Evolutionary conservation across 2,329 filamentous ascomycete species (phyloP).

Genomic region (Thielaviopsis cerberus): DNA sequence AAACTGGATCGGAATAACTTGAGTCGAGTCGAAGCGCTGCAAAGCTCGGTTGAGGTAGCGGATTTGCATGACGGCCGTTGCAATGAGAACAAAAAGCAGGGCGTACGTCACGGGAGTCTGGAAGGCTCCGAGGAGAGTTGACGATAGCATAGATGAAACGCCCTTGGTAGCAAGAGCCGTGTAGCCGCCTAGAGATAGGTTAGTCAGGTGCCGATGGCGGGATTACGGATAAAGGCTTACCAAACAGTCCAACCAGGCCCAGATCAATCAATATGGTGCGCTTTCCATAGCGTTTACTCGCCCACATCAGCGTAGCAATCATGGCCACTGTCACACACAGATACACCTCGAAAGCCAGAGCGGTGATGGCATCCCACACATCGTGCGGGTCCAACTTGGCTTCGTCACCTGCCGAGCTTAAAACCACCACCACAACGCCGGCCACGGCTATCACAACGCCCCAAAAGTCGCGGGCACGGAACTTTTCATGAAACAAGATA

Average conservation of each 20-base stretch:
- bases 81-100: constrained; percentile 59
- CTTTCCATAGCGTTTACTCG: constrained; percentile 67
- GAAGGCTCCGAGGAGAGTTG: constrained; percentile 72
- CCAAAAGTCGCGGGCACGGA: constrained; percentile 67
- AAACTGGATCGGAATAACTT: constrained; percentile 95
- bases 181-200: constrained; percentile 47
- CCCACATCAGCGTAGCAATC: constrained; percentile 62
- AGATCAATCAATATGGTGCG: constrained; percentile 80
- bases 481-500: constrained; percentile 77
- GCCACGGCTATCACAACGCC: constrained; percentile 74
- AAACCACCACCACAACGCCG: constrained; percentile 78
- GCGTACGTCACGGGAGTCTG: constrained; percentile 83
- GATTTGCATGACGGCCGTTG: constrained; percentile 87
- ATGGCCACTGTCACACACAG: constrained; percentile 55
- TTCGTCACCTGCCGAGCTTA: constrained; percentile 78
- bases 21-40: constrained; percentile 87
- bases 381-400: constrained; percentile 79
- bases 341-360: constrained; percentile 81
- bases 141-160: constrained; percentile 83
- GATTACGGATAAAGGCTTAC: constrained; percentile 28
- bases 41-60: constrained; percentile 80
- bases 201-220: constrained; percentile 11
- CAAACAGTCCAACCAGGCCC: constrained; percentile 81
- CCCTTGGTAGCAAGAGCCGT: constrained; percentile 95
- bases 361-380: constrained; percentile 75